Base-by-base conservation (phyloP, 345 rosid species). In the Ceriops decandra region DNA sequence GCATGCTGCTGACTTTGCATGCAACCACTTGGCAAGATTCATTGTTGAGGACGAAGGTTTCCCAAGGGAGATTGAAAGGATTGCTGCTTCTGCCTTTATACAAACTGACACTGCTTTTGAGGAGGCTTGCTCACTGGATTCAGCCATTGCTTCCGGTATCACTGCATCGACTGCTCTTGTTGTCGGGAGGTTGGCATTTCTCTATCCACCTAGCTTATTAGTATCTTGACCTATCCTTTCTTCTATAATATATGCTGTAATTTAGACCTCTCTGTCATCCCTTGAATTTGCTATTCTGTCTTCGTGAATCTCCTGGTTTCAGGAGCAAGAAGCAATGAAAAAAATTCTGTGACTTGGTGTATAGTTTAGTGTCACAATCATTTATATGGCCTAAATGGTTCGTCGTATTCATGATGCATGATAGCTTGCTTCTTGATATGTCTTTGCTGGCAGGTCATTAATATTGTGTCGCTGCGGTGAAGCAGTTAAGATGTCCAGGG, bases 1-100 rank as follows among this genome's bases (percentile, higher is more conserved):
- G 76, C 93, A 90, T 80, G 98, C 98, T 26, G 97, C 98, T 46
- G 89, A 90, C 46, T 91, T 88, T 74, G 90, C 92, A 49, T 58
- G 88, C 85, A 15, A 30, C 71, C 81, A 87, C 73, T 81, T 91
- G 72, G 91, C 89, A 7, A 90, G 84, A 77, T 86, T 82, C 78
- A 90, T 92, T 66, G 74, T 86, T 27, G 82, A 85, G 71, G 87
- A 90, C 74, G 80, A 76, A 77, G 84, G 80, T 69, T 92, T 90
- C 66, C 98, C 98, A 7, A 66, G 57, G 57, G 88, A 88, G 64
- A 77, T 92, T 51, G 82, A 85, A 76, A 90, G 79, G 81, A 87
- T 76, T 73, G 70, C 90, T 52, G 67, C 98, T 67, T 88, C 98
- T 35, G 95, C 95, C 20, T 92, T 90, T 80, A 83, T 82, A 63